Base-by-base conservation (phyloP, 768 basidiomycete species). In the Lactifluus volemus region DNA sequence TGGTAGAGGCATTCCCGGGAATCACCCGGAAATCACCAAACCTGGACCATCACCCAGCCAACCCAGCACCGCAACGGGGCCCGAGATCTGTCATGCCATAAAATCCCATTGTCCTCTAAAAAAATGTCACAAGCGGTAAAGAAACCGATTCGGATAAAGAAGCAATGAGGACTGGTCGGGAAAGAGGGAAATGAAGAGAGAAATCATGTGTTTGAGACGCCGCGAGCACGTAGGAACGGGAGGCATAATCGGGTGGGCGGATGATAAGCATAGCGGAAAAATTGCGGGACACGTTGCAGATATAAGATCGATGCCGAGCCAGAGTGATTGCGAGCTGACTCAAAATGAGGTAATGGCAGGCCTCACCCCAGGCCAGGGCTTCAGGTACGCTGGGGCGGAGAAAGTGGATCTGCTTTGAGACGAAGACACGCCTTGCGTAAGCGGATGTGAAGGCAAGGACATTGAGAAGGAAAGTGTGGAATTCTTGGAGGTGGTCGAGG, bases 281-380 rank as follows among this genome's bases (percentile, higher is more conserved):
- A 14, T 48, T 42, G 52, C 21, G 19, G 47, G 50, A 38, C 39
- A 53, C 36, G 38, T 44, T 36, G 47, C 5, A 36, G 53, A 42
- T 29, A 36, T 25, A 44, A 54, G 47, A 51, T 53, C 50, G 52
- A 61, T 47, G 38, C 44, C 55, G 19, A 48, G 19, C 45, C 44
- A 48, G 44, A 11, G 38, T 12, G 4, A 30, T 29, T 7, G 41
- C 42, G 38, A 48, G n/a, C 30, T 14, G 30, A 19, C 34, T 63
- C 52, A 63, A 54, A 63, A 63, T 32, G 56, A 44, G 52, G 47
- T 58, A 21, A 63, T 47, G n/a, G 61, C 32, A 2, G 61, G 56
- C 49, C 51, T 53, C 32, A 53, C 19, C 5, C 51, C 56, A 30
- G 57, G 52, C 61, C 56, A 63, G 11, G 57, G 52, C 57, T 63